Evolutionary conservation across 139 green algal genomes (phyloP).

Genomic region (Asterochloris erici): DNA sequence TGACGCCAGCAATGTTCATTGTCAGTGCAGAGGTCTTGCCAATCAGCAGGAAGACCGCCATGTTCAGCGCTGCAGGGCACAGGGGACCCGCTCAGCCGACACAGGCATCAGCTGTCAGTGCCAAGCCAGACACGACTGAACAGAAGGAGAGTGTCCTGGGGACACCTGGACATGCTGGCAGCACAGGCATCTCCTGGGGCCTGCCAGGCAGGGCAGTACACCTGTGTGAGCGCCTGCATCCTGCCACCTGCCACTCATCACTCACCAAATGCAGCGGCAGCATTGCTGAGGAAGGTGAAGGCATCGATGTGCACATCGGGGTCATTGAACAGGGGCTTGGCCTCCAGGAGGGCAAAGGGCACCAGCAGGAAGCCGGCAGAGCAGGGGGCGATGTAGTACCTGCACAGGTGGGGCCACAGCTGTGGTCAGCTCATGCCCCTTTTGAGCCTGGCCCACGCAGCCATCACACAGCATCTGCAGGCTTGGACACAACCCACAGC

Average conservation of each 20-base stretch:
- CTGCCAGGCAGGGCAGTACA: too few relatives aligned
- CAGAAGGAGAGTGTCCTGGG: neutral
- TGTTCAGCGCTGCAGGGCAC: conserved; percentile 62
- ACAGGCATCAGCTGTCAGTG: neutral
- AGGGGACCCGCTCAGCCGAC: neutral
- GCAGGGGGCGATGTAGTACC: conserved; percentile 59
- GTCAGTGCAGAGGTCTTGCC: conserved; percentile 78
- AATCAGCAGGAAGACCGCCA: conserved; percentile 86
- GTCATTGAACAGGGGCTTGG: conserved; percentile 52
- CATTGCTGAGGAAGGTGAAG: conserved; percentile 86
- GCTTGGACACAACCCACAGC: too few relatives aligned
- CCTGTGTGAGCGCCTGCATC: too few relatives aligned
- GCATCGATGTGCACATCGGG: conserved; percentile 56
- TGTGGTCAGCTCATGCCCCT: neutral
- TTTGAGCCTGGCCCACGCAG: too few relatives aligned
- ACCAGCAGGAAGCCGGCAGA: conserved; percentile 39
- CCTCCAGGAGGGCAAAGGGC: conserved; percentile 49
- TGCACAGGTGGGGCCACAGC: neutral
- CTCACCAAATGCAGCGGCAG: conserved; percentile 69
- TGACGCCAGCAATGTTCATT: conserved; percentile 82
- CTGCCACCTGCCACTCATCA: too few relatives aligned
- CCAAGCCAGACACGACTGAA: neutral
- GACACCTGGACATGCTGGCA: too few relatives aligned
- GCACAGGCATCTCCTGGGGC: too few relatives aligned
- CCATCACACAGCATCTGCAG: too few relatives aligned